phyloP scores from a whole-genome alignment of 2,329 filamentous ascomycete genomes.

The Fusarium compactum region DNA sequence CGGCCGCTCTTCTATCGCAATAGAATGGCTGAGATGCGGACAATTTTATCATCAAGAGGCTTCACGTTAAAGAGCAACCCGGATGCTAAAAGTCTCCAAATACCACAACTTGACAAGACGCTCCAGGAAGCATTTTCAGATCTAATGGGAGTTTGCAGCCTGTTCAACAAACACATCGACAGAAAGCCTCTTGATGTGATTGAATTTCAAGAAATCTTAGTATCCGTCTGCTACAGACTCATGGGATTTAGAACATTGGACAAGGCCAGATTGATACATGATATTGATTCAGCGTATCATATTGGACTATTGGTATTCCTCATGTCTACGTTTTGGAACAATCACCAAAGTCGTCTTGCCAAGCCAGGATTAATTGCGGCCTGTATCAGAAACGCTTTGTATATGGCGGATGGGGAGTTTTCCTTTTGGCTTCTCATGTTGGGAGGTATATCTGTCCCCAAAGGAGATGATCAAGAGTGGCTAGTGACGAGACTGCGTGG shows the following conservation, averaged over 20 bases:
- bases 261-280: accelerated
- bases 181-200: background rate
- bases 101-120: accelerated
- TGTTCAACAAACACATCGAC: constrained; percentile 2
- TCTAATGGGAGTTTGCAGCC: background rate
- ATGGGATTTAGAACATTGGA: background rate
- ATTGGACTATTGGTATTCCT: background rate
- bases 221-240: background rate
- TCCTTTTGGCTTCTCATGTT: constrained; percentile 1
- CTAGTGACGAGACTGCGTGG: background rate
- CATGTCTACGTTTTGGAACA: constrained; percentile 6
- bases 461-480: background rate
- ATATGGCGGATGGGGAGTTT: accelerated
- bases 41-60: accelerated
- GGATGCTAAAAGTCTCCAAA: accelerated
- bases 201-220: constrained; percentile 6
- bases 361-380: background rate
- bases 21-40: background rate
- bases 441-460: background rate
- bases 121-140: background rate
- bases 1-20: background rate
- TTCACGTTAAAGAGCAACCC: background rate
- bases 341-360: background rate
- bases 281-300: background rate
- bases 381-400: background rate